Evolutionary conservation across 2,329 filamentous ascomycete species (phyloP), one percentile per base, ranked within the genome.

Genomic region (Cytospora paraplurivora): DNA sequence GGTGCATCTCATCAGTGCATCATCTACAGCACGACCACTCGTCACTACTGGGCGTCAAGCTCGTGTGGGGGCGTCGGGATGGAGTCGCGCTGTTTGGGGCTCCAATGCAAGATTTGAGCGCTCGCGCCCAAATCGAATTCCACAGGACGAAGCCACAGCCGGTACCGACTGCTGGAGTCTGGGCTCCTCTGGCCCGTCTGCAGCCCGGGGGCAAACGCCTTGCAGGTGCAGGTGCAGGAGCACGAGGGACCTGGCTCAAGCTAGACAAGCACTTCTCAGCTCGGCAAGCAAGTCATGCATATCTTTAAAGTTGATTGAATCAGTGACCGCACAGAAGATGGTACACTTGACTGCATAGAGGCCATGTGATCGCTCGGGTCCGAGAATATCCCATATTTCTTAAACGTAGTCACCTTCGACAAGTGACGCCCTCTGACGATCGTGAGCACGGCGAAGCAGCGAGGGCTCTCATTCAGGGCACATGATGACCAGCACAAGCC

Each of bases 171-270:
- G 17, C 34, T 50, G 55, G 12, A 33, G 51, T 37, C 58, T 34
- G 50, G 51, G 53, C 56, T 55, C 58, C 32, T 64, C 51, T 51
- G 41, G 41, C 41, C 62, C 56, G 27, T 55, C 41, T 65, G 63
- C 63, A 63, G 63, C 41, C 59, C 62, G 59, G 63, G 63, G 62
- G 38, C 38, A 62, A 38, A 56, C 59, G 50, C 56, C 56, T 56
- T 62, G 52, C 60, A 65, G 51, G 19, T 65, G 59, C 59, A 65
- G 59, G 37, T 63, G 63, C 63, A 65, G 50, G 50, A 35, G 59
- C 59, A 62, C 15, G 59, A 62, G 56, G 63, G 55, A 58, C 59
- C 44, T 57, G 44, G 52, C 60, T 55, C 50, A 47, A 56, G 58
- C 62, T 50, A 62, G 53, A 56, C 51, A 65, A 62, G 63, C 55